A percentile compares a stretch with the other conserved stretches of the same genome.
Conservation (phyloP, 208 protist species). For the Tetramitus jugosus region DNA sequence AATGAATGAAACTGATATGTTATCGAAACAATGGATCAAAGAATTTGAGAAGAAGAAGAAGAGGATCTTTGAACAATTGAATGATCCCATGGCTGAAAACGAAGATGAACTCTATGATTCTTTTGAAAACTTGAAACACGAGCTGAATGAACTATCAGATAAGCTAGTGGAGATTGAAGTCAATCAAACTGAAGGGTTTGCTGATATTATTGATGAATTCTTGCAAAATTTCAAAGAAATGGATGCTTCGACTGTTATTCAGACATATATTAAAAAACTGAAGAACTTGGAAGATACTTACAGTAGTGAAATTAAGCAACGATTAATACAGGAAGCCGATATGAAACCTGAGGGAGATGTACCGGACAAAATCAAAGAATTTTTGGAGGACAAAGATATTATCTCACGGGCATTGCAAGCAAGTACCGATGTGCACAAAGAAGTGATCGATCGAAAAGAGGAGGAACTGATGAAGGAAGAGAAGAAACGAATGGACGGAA, state of each 20-base stretch:
- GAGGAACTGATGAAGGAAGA: not conserved
- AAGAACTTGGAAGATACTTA: not conserved
- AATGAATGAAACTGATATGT: not conserved
- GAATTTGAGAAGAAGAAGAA: conserved; percentile 18
- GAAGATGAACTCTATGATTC: conserved; percentile 18
- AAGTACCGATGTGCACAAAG: not conserved
- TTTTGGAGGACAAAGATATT: conserved; percentile 18
- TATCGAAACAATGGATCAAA: not conserved
- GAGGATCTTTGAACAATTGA: not conserved
- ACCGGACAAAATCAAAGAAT: not conserved
- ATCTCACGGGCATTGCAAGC: not conserved
- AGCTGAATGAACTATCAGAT: not conserved
- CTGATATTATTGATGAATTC: conserved; percentile 2
- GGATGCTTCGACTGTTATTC: not conserved
- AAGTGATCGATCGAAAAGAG: not conserved
- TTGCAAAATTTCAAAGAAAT: not conserved
- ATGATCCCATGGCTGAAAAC: not conserved
- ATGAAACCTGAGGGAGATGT: not conserved
- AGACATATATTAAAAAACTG: not conserved
- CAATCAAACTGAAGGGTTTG: conserved; percentile 3
- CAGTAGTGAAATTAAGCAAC: not conserved
- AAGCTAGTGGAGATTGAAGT: conserved; percentile 6
- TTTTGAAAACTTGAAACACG: no score
- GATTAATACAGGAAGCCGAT: not conserved
- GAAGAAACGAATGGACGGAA: not conserved